Evolutionary conservation across 192 early-diverging fungal species (phyloP).

Genomic region (Chytriomyces sp.): DNA sequence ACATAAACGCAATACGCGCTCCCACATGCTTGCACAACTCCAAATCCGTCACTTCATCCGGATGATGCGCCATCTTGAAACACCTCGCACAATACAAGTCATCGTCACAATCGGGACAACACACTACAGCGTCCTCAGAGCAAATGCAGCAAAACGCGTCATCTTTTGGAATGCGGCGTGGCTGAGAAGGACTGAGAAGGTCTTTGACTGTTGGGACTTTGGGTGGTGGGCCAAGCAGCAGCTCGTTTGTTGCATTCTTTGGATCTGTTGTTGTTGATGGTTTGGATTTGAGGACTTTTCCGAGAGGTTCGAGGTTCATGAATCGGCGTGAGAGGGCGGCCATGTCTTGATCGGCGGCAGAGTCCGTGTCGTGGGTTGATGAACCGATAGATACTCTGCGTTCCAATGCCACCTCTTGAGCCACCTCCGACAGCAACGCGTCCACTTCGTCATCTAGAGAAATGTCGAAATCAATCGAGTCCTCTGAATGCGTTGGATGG

Average conservation of each 20-base stretch:
- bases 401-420: constrained; percentile 39
- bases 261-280: background rate
- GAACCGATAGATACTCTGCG: background rate
- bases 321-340: constrained; percentile 27
- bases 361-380: background rate
- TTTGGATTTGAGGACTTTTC: background rate
- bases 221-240: constrained; percentile 1
- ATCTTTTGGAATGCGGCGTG: background rate
- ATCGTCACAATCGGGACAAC: constrained; percentile 66
- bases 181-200: background rate
- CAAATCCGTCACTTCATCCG: constrained; percentile 23
- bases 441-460: constrained; percentile 21
- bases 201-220: background rate
- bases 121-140: constrained; percentile 64
- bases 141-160: constrained; percentile 57
- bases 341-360: background rate
- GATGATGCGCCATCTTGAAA: constrained; percentile 59
- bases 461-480: background rate
- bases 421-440: constrained; percentile 28
- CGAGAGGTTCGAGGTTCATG: constrained; percentile 15
- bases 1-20: background rate
- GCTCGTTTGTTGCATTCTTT: background rate
- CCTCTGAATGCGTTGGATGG: background rate
- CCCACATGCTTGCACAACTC: constrained; percentile 43
- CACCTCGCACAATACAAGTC: constrained; percentile 63